These are phyloP conservation scores for Rubus idaeus DNA, from an alignment of 306 rosid genomes.

Conservation along the genomic window DNA sequence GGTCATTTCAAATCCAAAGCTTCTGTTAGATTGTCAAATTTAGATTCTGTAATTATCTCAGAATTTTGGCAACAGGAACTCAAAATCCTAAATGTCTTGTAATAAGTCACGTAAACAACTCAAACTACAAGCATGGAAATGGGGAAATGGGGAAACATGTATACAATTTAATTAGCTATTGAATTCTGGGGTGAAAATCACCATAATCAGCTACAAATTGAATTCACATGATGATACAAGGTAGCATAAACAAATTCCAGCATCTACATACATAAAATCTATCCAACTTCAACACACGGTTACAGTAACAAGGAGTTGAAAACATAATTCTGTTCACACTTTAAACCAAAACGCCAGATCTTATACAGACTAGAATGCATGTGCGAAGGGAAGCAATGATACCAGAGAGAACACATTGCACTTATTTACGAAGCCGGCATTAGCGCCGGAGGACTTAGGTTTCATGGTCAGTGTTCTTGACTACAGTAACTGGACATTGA, in stretches of 20 bases:
- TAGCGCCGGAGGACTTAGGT: background rate
- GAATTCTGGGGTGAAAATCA: background rate
- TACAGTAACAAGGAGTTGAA: background rate
- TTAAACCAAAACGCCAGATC: background rate
- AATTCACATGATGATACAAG: background rate
- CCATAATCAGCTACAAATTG: background rate
- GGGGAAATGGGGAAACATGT: too few relatives aligned
- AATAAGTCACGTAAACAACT: too few relatives aligned
- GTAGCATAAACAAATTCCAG: background rate
- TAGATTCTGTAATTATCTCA: background rate
- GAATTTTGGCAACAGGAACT: too few relatives aligned
- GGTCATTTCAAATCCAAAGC: too few relatives aligned
- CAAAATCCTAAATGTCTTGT: too few relatives aligned
- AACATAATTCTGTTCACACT: background rate
- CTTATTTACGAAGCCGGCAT: slow-evolving; percentile 19
- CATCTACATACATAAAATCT: background rate
- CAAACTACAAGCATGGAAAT: too few relatives aligned
- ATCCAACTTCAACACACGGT: background rate
- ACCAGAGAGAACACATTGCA: slow-evolving; percentile 14
- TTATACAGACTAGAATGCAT: background rate
- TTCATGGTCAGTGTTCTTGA: slow-evolving; percentile 38
- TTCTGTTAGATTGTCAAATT: too few relatives aligned
- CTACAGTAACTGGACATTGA: slow-evolving; percentile 73
- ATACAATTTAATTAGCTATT: background rate
- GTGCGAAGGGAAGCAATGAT: slow-evolving; percentile 12